Percentiles rank a stretch among this genome's conserved stretches.
Conservation (phyloP, 2,329 filamentous ascomycete species). For the Pseudogymnoascus sp. region DNA sequence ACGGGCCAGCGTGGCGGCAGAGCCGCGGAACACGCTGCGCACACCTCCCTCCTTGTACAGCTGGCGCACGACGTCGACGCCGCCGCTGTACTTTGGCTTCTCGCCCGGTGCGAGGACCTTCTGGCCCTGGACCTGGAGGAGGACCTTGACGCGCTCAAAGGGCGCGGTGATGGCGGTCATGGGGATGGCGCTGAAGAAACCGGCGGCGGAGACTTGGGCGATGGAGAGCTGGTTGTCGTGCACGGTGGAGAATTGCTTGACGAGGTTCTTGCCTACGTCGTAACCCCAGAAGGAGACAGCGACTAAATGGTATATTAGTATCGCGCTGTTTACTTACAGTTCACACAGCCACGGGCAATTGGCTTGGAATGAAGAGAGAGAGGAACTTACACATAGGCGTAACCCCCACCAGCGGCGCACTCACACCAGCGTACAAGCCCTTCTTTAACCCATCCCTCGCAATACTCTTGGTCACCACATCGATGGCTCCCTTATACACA, state of each 20-base stretch:
- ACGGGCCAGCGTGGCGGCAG: conserved; percentile 80
- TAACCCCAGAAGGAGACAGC: conserved; percentile 77
- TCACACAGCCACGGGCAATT: neutral
- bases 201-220: conserved; percentile 79
- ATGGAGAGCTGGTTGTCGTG: conserved; percentile 64
- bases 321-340: neutral
- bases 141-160: conserved; percentile 97
- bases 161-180: conserved; percentile 98
- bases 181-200: conserved; percentile 95
- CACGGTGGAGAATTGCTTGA: conserved; percentile 57
- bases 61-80: conserved; percentile 82
- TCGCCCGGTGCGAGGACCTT: conserved; percentile 76
- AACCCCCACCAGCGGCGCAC: conserved; percentile 85
- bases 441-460: conserved; percentile 72
- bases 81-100: conserved; percentile 85
- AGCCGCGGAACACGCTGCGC: conserved; percentile 85
- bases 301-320: conserved; percentile 37
- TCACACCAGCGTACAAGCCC: conserved; percentile 94
- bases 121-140: conserved; percentile 94
- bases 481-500: conserved; percentile 80
- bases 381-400: conserved; percentile 89
- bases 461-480: conserved; percentile 82
- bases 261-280: conserved; percentile 86
- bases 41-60: conserved; percentile 87
- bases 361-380: neutral